These are phyloP conservation scores for Typha latifolia DNA, from an alignment of 176 grass and related monocot species.

Conservation along the genomic window DNA sequence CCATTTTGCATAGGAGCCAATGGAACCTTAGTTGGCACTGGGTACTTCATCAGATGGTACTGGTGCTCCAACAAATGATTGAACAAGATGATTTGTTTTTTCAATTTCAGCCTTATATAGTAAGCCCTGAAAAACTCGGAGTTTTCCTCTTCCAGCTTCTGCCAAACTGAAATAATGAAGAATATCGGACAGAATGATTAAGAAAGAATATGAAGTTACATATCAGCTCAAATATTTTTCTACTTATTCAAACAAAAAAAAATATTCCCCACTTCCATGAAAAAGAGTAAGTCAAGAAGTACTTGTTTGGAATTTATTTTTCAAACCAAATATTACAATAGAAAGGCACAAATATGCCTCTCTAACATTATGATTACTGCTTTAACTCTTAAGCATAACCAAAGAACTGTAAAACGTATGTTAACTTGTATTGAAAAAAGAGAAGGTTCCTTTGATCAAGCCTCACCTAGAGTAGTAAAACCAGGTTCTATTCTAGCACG, in stretches of 20 bases:
- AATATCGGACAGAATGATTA: conserved; percentile 18
- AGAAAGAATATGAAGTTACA: background rate
- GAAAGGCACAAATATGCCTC: background rate
- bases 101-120: conserved; percentile 95
- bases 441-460: background rate
- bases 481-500: conserved; percentile 97
- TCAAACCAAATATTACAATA: background rate
- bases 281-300: too few relatives aligned
- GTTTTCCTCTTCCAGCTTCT: conserved; percentile 99
- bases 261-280: too few relatives aligned
- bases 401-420: too few relatives aligned
- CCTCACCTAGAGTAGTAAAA: conserved; percentile 87
- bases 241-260: too few relatives aligned
- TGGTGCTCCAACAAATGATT: conserved; percentile 91
- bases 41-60: conserved; percentile 89
- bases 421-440: too few relatives aligned
- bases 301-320: too few relatives aligned
- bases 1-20: conserved; percentile 77
- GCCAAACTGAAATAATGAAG: conserved; percentile 74
- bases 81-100: conserved; percentile 89
- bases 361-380: too few relatives aligned
- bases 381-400: too few relatives aligned
- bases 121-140: conserved; percentile 92
- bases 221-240: too few relatives aligned
- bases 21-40: conserved; percentile 54